phyloP scores from a whole-genome alignment of 768 basidiomycete species.

The Dendrothele bispora region DNA sequence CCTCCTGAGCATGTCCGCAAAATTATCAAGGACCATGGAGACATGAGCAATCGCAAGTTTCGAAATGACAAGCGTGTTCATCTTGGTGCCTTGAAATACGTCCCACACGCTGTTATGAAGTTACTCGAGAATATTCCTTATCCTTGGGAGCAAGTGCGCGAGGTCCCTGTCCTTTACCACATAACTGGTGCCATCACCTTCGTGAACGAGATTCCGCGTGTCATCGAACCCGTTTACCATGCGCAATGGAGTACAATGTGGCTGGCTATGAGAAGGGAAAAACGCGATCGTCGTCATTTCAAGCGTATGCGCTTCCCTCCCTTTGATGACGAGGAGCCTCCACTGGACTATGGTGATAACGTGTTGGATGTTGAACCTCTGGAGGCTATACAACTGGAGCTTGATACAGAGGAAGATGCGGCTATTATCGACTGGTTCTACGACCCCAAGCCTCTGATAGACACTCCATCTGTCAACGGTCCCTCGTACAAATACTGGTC shows the following conservation, averaged over 20 bases:
- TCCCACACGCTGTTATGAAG: conserved; percentile 99
- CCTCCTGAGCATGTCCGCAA: conserved; percentile 98
- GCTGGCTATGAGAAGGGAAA: conserved; percentile 98
- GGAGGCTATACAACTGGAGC: conserved; percentile 95
- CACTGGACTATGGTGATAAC: conserved; percentile 98
- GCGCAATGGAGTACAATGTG: conserved; percentile 99
- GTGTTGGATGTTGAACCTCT: conserved; percentile 96
- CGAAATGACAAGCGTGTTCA: conserved; percentile 99
- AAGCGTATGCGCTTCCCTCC: conserved; percentile 99
- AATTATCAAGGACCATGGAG: conserved; percentile 99
- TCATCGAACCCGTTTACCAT: conserved; percentile 97
- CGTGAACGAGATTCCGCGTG: conserved; percentile 95
- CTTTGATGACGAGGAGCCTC: conserved; percentile 99
- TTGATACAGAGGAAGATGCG: conserved; percentile 88
- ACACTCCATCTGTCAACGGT: conserved; percentile 90
- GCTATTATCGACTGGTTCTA: conserved; percentile 99
- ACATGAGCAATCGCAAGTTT: conserved; percentile 99
- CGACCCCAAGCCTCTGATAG: conserved; percentile 91
- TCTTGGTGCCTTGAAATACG: conserved; percentile 96
- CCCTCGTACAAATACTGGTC: conserved; percentile 93
- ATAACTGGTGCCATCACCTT: conserved; percentile 99
- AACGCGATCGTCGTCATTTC: conserved; percentile 97
- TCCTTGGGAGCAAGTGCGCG: conserved; percentile 99
- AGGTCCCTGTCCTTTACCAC: conserved; percentile 97
- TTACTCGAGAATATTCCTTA: conserved; percentile 97